Evolutionary conservation across 108 stramenopile species (phyloP), one percentile per base, ranked within the genome.

Genomic region (Cylindrotheca closterium): DNA sequence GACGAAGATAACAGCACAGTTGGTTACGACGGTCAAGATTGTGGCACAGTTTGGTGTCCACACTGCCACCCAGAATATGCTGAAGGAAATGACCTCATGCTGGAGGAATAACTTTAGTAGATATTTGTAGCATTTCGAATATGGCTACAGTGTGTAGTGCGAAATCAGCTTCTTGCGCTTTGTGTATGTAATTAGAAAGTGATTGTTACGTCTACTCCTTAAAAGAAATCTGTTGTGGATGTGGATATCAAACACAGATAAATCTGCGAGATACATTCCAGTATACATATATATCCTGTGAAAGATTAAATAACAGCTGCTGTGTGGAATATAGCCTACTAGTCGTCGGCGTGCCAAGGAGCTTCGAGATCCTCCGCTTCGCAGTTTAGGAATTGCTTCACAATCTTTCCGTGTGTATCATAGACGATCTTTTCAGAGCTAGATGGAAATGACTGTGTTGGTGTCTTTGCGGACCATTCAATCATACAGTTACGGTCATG

Each of bases 31-130:
- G 73, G 73, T 18, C 56, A 74, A 1, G 60, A 74, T 50, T 74
- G 73, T 24, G 73, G 73, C 24, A 61, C 60, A 4, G 54, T 45
- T 18, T 74, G 73, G 73, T 74, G 73, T 46, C 73, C 73, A 4
- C 34, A 67, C 12, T 74, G 73, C 32, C 51, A 64, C 31, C 31
- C 52, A 34, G 37, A 15, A 15, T n/a, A n/a, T n/a, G n/a, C n/a
- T n/a, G n/a, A n/a, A n/a, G n/a, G n/a, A n/a, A n/a, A n/a, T n/a
- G n/a, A n/a, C n/a, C n/a, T n/a, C n/a, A n/a, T n/a, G n/a, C n/a
- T n/a, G n/a, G n/a, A n/a, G n/a, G n/a, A n/a, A n/a, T n/a, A n/a
- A n/a, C n/a, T n/a, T n/a, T n/a, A n/a, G n/a, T n/a, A n/a, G n/a
- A n/a, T n/a, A n/a, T n/a, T n/a, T n/a, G n/a, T n/a, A n/a, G n/a